Base-by-base conservation (phyloP, 2,329 filamentous ascomycete genomes). In the Stachybotrys chartarum region DNA sequence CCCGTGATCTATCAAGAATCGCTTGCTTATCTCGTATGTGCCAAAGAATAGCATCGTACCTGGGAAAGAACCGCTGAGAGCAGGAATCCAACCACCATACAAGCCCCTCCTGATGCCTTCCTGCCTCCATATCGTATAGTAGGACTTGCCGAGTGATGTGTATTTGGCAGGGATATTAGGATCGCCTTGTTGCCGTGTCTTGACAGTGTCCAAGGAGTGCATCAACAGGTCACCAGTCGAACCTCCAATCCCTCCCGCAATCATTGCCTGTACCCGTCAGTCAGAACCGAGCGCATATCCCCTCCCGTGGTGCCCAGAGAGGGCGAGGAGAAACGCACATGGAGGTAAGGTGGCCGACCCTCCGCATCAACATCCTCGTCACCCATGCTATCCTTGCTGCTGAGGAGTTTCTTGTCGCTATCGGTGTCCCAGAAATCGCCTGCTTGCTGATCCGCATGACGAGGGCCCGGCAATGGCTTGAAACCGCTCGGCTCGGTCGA, bases 201-300 rank as follows among this genome's bases (percentile, higher is more conserved):
- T 99, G 65, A 99, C 94, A 1, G 94, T 99, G 72, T 99, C 94
- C 67, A 99, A 82, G 50, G 93, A 97, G 76, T 99, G 94, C 94
- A 99, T 99, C 62, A 99, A 78, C 82, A 99, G 88, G 72, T 99
- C 94, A 57, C 95, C 94, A 55, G 88, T 95, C 16, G 90, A 92
- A 54, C 94, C 94, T 67, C 95, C 94, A 54, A 95, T 78, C 57
- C 93, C 94, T 67, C 94, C 94, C 39, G 94, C 94, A 66, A 99
- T 80, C 92, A 97, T 99, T 70, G 89, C 86, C 91, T 96, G 57
- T 59, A 54, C 24, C 24, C 24, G 24, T 24, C 24, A 24, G 24
- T 24, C 24, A 24, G 24, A 47, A 17, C n/a, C 24, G n/a, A 47
- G 45, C 14, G 42, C 30, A 50, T 16, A 44, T 7, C 50, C 48